Conservation (phyloP, 495 filamentous ascomycete species). For the Daldinia decipiens region DNA sequence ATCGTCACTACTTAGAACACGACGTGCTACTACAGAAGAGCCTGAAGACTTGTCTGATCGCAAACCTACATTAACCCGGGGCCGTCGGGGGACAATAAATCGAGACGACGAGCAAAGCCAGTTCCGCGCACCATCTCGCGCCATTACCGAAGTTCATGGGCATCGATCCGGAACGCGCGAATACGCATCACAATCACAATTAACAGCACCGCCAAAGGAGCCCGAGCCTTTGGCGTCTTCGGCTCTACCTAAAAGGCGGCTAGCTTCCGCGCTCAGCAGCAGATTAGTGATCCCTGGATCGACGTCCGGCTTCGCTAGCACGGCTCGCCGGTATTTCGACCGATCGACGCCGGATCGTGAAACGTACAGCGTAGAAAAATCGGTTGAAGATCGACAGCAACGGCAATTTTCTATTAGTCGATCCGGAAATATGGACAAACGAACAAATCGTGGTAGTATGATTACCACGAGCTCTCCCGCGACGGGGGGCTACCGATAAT, state of each 20-base stretch:
- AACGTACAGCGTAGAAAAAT: conserved; percentile 49
- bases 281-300: conserved; percentile 48
- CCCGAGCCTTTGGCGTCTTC: conserved; percentile 47
- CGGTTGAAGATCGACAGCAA: conserved; percentile 54
- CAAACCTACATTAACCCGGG: conserved; percentile 53
- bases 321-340: conserved; percentile 60
- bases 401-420: conserved; percentile 56
- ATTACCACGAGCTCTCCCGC: conserved; percentile 47
- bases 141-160: conserved; percentile 65
- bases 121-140: conserved; percentile 65
- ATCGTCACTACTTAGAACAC: conserved; percentile 56
- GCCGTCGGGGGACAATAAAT: conserved; percentile 55
- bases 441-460: conserved; percentile 50
- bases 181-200: conserved; percentile 45
- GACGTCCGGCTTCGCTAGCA: conserved; percentile 35
- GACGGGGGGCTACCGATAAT: conserved; percentile 38
- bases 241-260: conserved; percentile 55
- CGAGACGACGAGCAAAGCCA: conserved; percentile 59
- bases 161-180: conserved; percentile 49
- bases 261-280: conserved; percentile 53
- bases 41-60: conserved; percentile 57
- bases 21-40: conserved; percentile 60
- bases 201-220: conserved; percentile 47
- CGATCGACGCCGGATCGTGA: conserved; percentile 55
- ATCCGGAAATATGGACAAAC: conserved; percentile 54